Percentiles rank a stretch among this genome's conserved stretches.
Evolutionary conservation across 371 early-diverging fungal species (phyloP).

Genomic region (Mucor piriformis): DNA sequence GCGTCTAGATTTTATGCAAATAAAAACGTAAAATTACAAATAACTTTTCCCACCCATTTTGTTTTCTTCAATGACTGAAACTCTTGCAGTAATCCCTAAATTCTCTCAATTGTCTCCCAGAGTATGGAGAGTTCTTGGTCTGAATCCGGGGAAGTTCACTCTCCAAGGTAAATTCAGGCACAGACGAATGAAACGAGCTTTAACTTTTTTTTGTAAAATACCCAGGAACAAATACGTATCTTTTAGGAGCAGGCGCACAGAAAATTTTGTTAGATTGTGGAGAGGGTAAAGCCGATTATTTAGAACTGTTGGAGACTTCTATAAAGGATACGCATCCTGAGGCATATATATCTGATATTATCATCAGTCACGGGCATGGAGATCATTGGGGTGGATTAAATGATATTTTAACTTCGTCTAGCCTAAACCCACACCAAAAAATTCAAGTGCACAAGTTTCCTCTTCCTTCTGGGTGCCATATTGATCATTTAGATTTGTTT

Average conservation of each 20-base stretch:
- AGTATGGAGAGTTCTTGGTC: slow-evolving; percentile 68
- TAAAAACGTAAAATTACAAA: background rate
- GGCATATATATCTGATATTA: slow-evolving; percentile 68
- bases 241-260: slow-evolving; percentile 76
- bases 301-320: slow-evolving; percentile 49
- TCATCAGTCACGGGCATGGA: slow-evolving; percentile 84
- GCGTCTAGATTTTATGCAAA: background rate
- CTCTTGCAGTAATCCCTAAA: slow-evolving; percentile 31
- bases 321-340: slow-evolving; percentile 47
- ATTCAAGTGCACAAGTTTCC: slow-evolving; percentile 45
- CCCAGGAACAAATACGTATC: slow-evolving; percentile 85
- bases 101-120: slow-evolving; percentile 49
- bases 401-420: slow-evolving; percentile 44
- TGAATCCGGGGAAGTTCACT: slow-evolving; percentile 78
- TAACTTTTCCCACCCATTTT: slow-evolving; percentile 1
- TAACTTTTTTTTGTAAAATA: background rate
- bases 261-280: slow-evolving; percentile 85
- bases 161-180: slow-evolving; percentile 59
- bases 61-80: slow-evolving; percentile 18
- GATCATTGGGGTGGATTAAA: slow-evolving; percentile 81
- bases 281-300: slow-evolving; percentile 75
- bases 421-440: slow-evolving; percentile 15
- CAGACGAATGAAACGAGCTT: background rate
- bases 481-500: slow-evolving; percentile 26
- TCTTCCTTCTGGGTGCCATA: slow-evolving; percentile 18